Evolutionary conservation across 2,329 filamentous ascomycete genomes (phyloP).

Genomic region (Periconia macrospinosa): DNA sequence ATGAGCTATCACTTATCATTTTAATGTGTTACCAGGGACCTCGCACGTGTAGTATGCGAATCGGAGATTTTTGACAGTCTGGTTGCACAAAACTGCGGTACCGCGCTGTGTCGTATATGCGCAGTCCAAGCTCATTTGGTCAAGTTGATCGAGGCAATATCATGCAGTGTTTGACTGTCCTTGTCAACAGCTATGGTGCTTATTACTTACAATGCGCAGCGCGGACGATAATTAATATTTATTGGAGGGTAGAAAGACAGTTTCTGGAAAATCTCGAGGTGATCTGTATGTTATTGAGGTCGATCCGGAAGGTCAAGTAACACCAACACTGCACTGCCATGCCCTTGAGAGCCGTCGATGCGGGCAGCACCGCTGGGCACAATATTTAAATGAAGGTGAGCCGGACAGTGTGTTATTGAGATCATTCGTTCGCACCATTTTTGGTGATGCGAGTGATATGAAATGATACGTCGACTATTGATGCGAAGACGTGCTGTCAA

Average conservation of each 20-base stretch:
- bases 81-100: slow-evolving; percentile 18
- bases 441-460: background rate
- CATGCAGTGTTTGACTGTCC: background rate
- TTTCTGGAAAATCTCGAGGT: background rate
- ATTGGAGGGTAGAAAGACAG: background rate
- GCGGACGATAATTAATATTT: background rate
- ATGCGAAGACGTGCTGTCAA: background rate
- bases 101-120: background rate
- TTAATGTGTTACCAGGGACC: background rate
- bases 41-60: background rate
- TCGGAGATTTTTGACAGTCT: slow-evolving; percentile 28
- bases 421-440: background rate
- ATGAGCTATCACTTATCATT: background rate
- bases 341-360: background rate
- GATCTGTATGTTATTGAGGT: background rate
- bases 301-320: background rate
- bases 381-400: background rate
- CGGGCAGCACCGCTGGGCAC: background rate
- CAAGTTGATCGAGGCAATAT: background rate
- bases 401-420: background rate
- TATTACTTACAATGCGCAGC: background rate
- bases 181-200: background rate
- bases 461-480: background rate
- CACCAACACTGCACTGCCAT: background rate
- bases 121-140: slow-evolving; percentile 2